Evolutionary conservation across 2,329 filamentous ascomycete genomes (phyloP).

Genomic region (Didymella segeticola): DNA sequence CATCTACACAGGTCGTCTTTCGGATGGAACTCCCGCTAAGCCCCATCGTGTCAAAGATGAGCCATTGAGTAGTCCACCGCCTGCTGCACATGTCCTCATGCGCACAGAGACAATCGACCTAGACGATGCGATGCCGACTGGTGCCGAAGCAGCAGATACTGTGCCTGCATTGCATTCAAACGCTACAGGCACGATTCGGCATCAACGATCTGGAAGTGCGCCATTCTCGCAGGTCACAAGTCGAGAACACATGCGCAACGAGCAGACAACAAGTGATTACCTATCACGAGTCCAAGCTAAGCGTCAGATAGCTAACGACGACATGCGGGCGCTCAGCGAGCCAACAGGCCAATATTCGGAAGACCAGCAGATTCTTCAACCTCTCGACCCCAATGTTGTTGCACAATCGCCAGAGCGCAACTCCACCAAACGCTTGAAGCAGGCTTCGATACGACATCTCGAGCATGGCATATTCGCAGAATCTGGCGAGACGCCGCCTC

Average conservation of each 20-base stretch:
- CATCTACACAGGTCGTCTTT: constrained; percentile 29
- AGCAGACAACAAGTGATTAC: not conserved
- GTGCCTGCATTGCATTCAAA: constrained; percentile 18
- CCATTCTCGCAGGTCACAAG: constrained; percentile 32
- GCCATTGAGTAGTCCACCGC: constrained; percentile 41
- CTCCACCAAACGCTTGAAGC: constrained; percentile 31
- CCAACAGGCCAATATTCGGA: constrained; percentile 16
- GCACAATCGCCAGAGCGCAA: constrained; percentile 17
- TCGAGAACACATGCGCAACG: not conserved
- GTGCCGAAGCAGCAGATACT: constrained; percentile 43
- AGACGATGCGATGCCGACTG: constrained; percentile 44
- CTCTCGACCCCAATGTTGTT: constrained; percentile 38
- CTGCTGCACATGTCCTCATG: constrained; percentile 22
- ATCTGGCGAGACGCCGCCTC: constrained; percentile 34
- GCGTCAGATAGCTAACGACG: constrained; percentile 9
- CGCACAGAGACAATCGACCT: constrained; percentile 55
- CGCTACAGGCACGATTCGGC: constrained; percentile 22
- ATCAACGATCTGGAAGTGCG: constrained; percentile 40
- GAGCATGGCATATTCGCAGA: constrained; percentile 33
- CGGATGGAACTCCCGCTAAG: constrained; percentile 39
- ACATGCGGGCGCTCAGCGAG: constrained; percentile 31
- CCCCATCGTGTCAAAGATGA: constrained; percentile 52
- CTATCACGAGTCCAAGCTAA: not conserved
- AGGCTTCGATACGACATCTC: constrained; percentile 7
- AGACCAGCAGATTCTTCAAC: constrained; percentile 22